Conservation (phyloP, 345 rosid species). For the Eucalyptus regnans region DNA sequence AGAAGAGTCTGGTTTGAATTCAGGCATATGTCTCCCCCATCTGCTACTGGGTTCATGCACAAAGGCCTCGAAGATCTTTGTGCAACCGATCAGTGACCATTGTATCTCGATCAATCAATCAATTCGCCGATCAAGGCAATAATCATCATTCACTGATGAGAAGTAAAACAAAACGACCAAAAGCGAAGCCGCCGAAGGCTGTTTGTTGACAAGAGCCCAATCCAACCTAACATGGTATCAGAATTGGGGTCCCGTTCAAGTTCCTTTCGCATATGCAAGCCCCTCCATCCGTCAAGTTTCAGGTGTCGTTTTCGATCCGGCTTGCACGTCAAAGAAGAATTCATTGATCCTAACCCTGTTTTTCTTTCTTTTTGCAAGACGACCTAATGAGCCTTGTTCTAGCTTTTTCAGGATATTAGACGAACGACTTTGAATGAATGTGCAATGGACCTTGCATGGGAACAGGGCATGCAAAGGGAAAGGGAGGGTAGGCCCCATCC, state of each 20-base stretch:
- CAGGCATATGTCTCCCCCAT: background rate
- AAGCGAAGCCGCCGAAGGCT: background rate
- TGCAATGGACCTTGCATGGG: background rate
- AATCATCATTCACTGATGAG: background rate
- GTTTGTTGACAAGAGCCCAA: background rate
- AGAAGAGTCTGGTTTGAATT: background rate
- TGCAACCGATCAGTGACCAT: background rate
- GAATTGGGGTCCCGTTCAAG: background rate
- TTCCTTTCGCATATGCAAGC: background rate
- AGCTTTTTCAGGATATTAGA: background rate
- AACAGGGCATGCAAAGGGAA: background rate
- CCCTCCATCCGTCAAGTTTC: accelerated
- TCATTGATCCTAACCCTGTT: background rate
- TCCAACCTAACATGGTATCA: background rate
- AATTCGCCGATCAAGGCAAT: background rate
- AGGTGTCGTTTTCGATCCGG: accelerated
- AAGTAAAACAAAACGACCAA: background rate
- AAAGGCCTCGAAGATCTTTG: background rate
- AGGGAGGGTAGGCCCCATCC: background rate
- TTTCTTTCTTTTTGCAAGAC: background rate
- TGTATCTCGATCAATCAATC: background rate
- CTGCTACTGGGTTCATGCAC: background rate
- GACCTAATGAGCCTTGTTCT: background rate
- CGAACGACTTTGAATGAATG: background rate
- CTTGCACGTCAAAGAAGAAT: background rate